Base-by-base conservation (phyloP, 2,329 filamentous ascomycete species). In the Calcarisporium arbuscula region DNA sequence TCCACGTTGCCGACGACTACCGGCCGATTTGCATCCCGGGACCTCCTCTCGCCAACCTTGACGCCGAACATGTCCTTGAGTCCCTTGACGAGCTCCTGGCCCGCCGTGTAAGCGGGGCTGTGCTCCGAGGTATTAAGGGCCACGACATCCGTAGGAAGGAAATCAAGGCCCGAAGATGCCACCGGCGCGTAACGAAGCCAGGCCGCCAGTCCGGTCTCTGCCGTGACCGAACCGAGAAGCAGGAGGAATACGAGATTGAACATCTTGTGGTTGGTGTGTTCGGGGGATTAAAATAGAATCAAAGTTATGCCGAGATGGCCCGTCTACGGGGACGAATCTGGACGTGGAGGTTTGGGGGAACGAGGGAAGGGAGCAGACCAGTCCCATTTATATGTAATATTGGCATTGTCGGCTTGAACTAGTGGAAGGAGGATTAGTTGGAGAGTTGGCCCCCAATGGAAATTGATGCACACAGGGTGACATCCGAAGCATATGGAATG, bases 161-260 rank as follows among this genome's bases (percentile, higher is more conserved):
- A 44, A 23, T 57, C 57, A n/a, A n/a, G n/a, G n/a, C n/a, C n/a
- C n/a, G n/a, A 25, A 56, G 54, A 30, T 64, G 57, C 42, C 14
- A 80, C 48, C 8, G 67, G 64, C 20, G 77, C 77, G 51, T 83
- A 83, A 31, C 80, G 69, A 36, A 83, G 55, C 80, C 80, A 84
- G 30, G 63, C 79, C 37, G 70, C 60, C 17, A 77, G 56, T 9
- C 80, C 80, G 48, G 74, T 69, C 47, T 84, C 79, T 25, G 75
- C 77, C 28, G 56, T 54, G 26, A 50, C 66, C 26, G 26, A 25
- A 15, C 25, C 16, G 9, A 38, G 17, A 7, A 35, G 14, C 16
- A 38, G n/a, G 19, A 38, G 21, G 22, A 12, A 28, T n/a, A 28
- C 17, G 25, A n/a, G n/a, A n/a, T n/a, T n/a, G n/a, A n/a, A n/a